These are phyloP conservation scores for Clathrospora elynae DNA, from an alignment of 2,329 filamentous ascomycete genomes.

Conservation along the genomic window DNA sequence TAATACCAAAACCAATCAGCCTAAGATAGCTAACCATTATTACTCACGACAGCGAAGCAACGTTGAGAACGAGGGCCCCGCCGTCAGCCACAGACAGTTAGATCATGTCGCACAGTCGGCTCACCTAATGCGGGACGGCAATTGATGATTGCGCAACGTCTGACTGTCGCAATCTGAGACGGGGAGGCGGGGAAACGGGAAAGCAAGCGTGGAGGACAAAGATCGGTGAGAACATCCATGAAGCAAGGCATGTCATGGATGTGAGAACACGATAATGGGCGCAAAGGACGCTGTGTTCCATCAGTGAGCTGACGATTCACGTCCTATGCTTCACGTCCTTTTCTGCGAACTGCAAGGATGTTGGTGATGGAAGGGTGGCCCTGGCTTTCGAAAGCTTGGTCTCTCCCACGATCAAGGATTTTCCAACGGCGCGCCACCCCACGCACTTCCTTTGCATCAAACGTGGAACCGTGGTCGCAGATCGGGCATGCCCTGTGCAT, in stretches of 20 bases:
- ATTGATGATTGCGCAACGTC: constrained; percentile 23
- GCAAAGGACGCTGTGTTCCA: constrained; percentile 4
- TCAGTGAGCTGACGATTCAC: constrained; percentile 4
- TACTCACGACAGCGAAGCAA: constrained; percentile 1
- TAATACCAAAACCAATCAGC: neutral
- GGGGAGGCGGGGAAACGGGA: constrained; percentile 25
- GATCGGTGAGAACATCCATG: constrained; percentile 15
- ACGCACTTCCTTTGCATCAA: constrained; percentile 30
- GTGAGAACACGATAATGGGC: constrained; percentile 9
- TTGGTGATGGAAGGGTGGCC: constrained; percentile 13
- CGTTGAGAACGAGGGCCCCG: constrained; percentile 1
- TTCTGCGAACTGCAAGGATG: constrained; percentile 21
- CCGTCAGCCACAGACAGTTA: constrained; percentile 10
- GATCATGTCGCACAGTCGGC: constrained; percentile 16
- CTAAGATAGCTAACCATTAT: neutral
- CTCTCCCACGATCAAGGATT: constrained; percentile 26
- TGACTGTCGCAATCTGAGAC: constrained; percentile 12
- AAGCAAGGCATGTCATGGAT: constrained; percentile 10
- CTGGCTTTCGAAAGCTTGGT: constrained; percentile 24
- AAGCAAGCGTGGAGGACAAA: constrained; percentile 12
- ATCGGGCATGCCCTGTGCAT: constrained; percentile 35
- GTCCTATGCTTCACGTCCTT: constrained; percentile 21
- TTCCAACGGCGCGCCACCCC: constrained; percentile 36
- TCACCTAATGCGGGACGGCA: constrained; percentile 15
- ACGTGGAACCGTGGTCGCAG: constrained; percentile 42